These are phyloP conservation scores for Pyrrhoderma lamaoense DNA, from an alignment of 1,284 basidiomycete genomes.

Conservation along the genomic window DNA sequence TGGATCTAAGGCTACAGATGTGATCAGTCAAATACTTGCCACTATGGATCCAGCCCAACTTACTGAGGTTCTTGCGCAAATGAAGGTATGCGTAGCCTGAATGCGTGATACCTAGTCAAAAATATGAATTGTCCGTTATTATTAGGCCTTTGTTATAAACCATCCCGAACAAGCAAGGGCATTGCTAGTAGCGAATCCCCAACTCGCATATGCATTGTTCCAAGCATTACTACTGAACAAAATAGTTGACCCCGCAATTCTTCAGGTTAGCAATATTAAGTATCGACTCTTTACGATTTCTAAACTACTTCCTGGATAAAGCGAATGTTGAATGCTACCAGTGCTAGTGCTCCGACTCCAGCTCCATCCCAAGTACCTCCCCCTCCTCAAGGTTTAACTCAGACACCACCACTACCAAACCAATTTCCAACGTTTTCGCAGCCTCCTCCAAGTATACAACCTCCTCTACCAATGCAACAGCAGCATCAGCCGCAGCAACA, in stretches of 20 bases:
- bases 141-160: slow-evolving; percentile 79
- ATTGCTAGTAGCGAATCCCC: slow-evolving; percentile 79
- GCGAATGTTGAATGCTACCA: slow-evolving; percentile 53
- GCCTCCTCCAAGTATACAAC: slow-evolving; percentile 20
- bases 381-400: slow-evolving; percentile 22
- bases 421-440: slow-evolving; percentile 1
- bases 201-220: slow-evolving; percentile 94
- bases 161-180: slow-evolving; percentile 86
- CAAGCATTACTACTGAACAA: slow-evolving; percentile 93
- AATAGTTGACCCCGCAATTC: slow-evolving; percentile 83
- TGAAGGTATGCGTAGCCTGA: slow-evolving; percentile 66
- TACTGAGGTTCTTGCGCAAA: slow-evolving; percentile 93
- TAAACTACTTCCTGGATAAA: slow-evolving; percentile 24
- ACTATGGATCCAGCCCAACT: slow-evolving; percentile 79
- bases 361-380: slow-evolving; percentile 25
- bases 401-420: slow-evolving; percentile 20
- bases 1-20: slow-evolving; percentile 75
- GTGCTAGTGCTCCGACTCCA: slow-evolving; percentile 19
- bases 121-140: slow-evolving; percentile 3
- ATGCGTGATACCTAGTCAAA: slow-evolving; percentile 12
- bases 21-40: slow-evolving; percentile 84
- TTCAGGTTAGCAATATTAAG: slow-evolving; percentile 45
- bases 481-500: slow-evolving; percentile 41
- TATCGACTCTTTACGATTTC: neutral
- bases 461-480: slow-evolving; percentile 29